Base-by-base conservation (phyloP, 1,284 basidiomycete species). In the Afroboletus lepidellus region DNA sequence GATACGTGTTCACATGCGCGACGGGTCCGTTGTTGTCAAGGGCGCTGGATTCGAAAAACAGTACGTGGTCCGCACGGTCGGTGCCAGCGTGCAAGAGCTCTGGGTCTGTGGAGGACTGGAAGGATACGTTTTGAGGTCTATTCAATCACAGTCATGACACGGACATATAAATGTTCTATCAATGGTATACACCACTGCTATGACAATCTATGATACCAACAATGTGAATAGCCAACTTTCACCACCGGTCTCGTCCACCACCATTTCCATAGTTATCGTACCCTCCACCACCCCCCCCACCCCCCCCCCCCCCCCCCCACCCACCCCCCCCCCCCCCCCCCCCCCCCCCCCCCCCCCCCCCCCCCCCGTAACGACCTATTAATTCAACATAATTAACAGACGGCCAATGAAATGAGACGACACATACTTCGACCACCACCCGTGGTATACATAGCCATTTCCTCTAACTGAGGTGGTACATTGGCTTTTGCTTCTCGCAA, bases 21-120 rank as follows among this genome's bases (percentile, higher is more conserved):
- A 83, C 59, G 94, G 92, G 2, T 74, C 73, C 46, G 77, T 93
- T 18, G 72, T 77, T 27, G 79, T 92, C 41, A 69, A 60, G 24
- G 65, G 74, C 54, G 60, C 75, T 58, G 63, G 72, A 59, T 72
- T 76, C 69, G 71, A 65, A 53, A 86, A 82, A 71, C 71, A 67
- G 34, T 97, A 95, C 65, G 62, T 65, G 12, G 80, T 92, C 11
- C 82, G 86, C 37, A 81, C 87, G 3, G 87, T 98, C 1, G 94
- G 94, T 11, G 75, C 83, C 39, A 95, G 92, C 66, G 94, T 98
- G 46, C 94, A 98, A 74, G 94, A 98, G 71, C 75, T 98, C 32
- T 92, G 89, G 89, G 73, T 88, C 11, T 90, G 87, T 61, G 89
- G 86, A 13, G 89, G 90, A 8, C 69, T 92, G 56, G 90, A 92